phyloP scores from a whole-genome alignment of 345 rosid species.

The Dovyalis caffra region DNA sequence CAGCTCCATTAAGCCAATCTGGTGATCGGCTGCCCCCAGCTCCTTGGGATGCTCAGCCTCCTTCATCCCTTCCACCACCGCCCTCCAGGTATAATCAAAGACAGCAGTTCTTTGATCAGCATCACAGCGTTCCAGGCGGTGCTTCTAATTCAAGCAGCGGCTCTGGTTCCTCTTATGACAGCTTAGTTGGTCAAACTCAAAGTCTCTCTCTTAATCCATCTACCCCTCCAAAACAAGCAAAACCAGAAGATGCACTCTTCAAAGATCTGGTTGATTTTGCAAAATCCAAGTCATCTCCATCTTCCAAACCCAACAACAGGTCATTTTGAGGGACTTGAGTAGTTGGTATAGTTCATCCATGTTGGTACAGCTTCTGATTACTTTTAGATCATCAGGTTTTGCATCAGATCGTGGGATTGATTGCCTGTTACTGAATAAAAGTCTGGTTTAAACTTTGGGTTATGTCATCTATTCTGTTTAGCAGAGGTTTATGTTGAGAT shows the following conservation, averaged over 20 bases:
- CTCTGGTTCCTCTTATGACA: conserved; percentile 54
- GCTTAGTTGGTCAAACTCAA: conserved; percentile 59
- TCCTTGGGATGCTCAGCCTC: conserved; percentile 60
- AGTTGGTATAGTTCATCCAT: conserved; percentile 21
- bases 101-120: conserved; percentile 59
- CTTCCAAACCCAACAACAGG: conserved; percentile 64
- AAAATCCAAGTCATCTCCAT: conserved; percentile 72
- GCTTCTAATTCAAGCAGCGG: conserved; percentile 45
- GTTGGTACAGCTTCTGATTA: conserved; percentile 32
- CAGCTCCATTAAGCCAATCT: conserved; percentile 40
- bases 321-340: conserved; percentile 48
- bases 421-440: conserved; percentile 20
- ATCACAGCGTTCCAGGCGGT: conserved; percentile 15
- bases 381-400: conserved; percentile 27
- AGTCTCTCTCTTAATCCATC: conserved; percentile 61
- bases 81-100: conserved; percentile 71
- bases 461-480: conserved; percentile 22
- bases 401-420: conserved; percentile 19
- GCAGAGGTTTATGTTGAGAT: conserved; percentile 22
- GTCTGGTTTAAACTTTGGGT: conserved; percentile 15
- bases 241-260: conserved; percentile 85
- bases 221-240: conserved; percentile 50
- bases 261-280: conserved; percentile 90
- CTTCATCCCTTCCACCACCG: conserved; percentile 63
- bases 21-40: conserved; percentile 66